A percentile compares a stretch with the other conserved stretches of the same genome.
These are phyloP conservation scores for Cladosporium sp. DNA, from an alignment of 2,329 filamentous ascomycete genomes.

Conservation along the genomic window DNA sequence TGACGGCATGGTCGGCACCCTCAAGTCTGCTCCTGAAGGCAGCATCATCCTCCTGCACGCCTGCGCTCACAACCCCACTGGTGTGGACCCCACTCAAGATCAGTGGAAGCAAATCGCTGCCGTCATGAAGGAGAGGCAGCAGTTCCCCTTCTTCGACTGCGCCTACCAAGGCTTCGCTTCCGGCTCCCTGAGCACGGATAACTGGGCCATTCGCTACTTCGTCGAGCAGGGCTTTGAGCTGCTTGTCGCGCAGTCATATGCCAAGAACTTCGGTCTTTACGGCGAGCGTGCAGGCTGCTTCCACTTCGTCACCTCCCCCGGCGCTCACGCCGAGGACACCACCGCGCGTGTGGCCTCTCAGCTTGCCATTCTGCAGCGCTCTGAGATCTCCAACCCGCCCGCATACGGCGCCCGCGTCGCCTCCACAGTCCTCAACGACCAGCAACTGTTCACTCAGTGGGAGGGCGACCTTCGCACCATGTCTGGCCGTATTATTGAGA, in stretches of 20 bases:
- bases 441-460: slow-evolving; percentile 80
- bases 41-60: slow-evolving; percentile 90
- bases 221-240: slow-evolving; percentile 79
- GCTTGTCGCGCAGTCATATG: slow-evolving; percentile 49
- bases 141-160: slow-evolving; percentile 97
- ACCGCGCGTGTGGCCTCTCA: slow-evolving; percentile 70
- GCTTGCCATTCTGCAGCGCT: slow-evolving; percentile 88
- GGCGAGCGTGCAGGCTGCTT: slow-evolving; percentile 94
- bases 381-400: slow-evolving; percentile 95
- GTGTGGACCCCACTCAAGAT: slow-evolving; percentile 86
- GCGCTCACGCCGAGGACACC: slow-evolving; percentile 59
- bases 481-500: slow-evolving; percentile 90
- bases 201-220: slow-evolving; percentile 91
- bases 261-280: slow-evolving; percentile 71
- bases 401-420: slow-evolving; percentile 91
- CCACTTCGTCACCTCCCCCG: slow-evolving; percentile 79
- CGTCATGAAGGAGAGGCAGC: slow-evolving; percentile 69
- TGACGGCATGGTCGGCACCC: slow-evolving; percentile 71
- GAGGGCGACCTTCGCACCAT: slow-evolving; percentile 87
- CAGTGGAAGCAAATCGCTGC: slow-evolving; percentile 90
- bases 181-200: slow-evolving; percentile 77
- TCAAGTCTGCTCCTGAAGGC: slow-evolving; percentile 66
- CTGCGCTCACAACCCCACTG: slow-evolving; percentile 97
- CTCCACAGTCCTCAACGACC: slow-evolving; percentile 76
- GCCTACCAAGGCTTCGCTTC: slow-evolving; percentile 98